Evolutionary conservation across 2,329 filamentous ascomycete genomes (phyloP).

Genomic region (Aspergillus hiratsukae): DNA sequence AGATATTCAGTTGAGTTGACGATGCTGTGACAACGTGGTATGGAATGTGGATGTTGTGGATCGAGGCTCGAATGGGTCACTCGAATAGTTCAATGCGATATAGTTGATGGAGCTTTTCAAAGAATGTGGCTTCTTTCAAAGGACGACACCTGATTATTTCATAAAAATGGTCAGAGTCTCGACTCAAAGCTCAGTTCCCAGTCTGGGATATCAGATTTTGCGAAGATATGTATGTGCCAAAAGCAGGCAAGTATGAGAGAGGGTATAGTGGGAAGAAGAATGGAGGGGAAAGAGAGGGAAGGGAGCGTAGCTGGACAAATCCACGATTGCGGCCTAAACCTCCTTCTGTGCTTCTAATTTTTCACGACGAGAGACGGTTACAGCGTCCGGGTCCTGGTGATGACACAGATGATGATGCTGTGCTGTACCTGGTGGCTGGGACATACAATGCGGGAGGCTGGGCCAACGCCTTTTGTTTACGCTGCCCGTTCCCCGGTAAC

Average conservation of each 20-base stretch:
- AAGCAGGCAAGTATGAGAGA: constrained; percentile 17
- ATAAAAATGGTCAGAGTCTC: constrained; percentile 22
- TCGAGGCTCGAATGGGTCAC: constrained; percentile 3
- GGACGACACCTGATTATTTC: constrained; percentile 16
- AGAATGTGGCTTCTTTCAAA: constrained; percentile 12
- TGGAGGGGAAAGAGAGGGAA: constrained; percentile 17
- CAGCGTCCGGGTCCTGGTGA: neutral
- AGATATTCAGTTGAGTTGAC: neutral
- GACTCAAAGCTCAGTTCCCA: constrained; percentile 14
- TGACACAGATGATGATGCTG: neutral
- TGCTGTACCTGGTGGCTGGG: neutral
- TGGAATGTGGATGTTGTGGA: constrained; percentile 26
- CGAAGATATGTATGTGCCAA: constrained; percentile 7
- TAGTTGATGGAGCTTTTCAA: constrained; percentile 6
- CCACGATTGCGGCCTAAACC: constrained; percentile 13
- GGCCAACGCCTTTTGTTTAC: constrained; percentile 43
- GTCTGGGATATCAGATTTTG: neutral
- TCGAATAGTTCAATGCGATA: constrained; percentile 7
- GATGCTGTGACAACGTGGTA: constrained; percentile 7
- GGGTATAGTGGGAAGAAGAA: constrained; percentile 20
- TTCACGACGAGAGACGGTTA: constrained; percentile 6
- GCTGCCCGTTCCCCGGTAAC: constrained; percentile 33
- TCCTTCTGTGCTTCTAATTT: neutral
- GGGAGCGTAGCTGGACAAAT: constrained; percentile 35
- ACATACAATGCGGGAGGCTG: constrained; percentile 33